A percentile compares a stretch with the other conserved stretches of the same genome.
phyloP scores from a whole-genome alignment of 164 flowering plant species.

The Nymphaea colorata region DNA sequence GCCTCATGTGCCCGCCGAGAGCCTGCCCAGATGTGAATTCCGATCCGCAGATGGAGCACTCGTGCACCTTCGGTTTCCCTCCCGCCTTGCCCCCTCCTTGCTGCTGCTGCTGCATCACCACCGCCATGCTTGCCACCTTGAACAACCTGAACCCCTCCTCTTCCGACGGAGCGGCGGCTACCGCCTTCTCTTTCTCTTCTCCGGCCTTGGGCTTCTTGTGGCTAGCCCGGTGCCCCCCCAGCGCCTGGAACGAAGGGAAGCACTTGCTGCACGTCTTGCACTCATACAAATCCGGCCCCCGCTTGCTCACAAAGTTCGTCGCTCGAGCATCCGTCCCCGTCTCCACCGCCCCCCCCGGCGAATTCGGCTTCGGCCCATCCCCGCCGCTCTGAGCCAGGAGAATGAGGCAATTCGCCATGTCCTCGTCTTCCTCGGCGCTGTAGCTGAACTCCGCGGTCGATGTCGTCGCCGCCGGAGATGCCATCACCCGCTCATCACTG shows the following conservation, averaged over 20 bases:
- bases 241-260: slow-evolving; percentile 55
- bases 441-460: slow-evolving; percentile 13
- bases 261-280: slow-evolving; percentile 48
- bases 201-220: slow-evolving; percentile 37
- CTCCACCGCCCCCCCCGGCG: neutral
- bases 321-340: neutral
- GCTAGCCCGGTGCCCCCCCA: slow-evolving; percentile 62
- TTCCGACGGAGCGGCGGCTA: neutral
- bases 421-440: slow-evolving; percentile 35
- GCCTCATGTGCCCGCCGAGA: slow-evolving; percentile 61
- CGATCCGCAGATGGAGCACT: slow-evolving; percentile 48
- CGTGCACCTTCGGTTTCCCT: slow-evolving; percentile 29
- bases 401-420: slow-evolving; percentile 53
- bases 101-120: neutral
- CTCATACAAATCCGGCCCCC: slow-evolving; percentile 21
- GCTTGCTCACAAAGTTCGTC: neutral
- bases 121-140: neutral
- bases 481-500: neutral
- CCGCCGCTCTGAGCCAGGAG: slow-evolving; percentile 27
- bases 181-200: neutral
- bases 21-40: slow-evolving; percentile 60
- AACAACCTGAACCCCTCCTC: neutral
- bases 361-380: neutral
- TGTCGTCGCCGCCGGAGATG: slow-evolving; percentile 7
- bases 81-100: neutral